Base-by-base conservation (phyloP, 306 rosid genomes). In the Lagenaria siceraria region DNA sequence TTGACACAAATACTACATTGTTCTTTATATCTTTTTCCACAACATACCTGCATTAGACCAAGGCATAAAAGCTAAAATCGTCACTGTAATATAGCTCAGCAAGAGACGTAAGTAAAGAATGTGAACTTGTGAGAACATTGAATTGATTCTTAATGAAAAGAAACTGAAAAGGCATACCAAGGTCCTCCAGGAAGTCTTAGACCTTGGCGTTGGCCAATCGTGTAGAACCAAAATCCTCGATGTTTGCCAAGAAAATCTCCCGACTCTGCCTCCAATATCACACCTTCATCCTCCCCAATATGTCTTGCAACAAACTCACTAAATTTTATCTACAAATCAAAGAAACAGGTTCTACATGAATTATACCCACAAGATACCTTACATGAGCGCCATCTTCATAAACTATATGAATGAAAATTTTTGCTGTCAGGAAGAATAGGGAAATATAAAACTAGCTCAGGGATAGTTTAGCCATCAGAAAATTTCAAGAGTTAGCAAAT, bases 141-240 rank as follows among this genome's bases (percentile, higher is more conserved):
- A 48, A 69, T 43, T 24, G 12, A 29, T 43, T 43, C 56, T 24
- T 10, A 40, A 68, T 5, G 56, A 69, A n/a, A 62, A 5, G 27
- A 38, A 38, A 49, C 38, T 64, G 33, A 82, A 65, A 70, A 77
- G 81, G 79, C 87, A 78, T 76, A 92, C 97, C 98, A 94, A 77
- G 98, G 97, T 80, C 98, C 98, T 75, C 97, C 96, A 35, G 96
- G 89, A 75, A 92, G 89, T 38, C 92, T 86, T 40, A 95, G 77
- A 77, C 98, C 98, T 82, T 95, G 97, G 70, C 98, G 96, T 84
- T 95, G 98, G 81, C 97, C 98, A 68, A 88, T 89, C 48, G 96
- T 95, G 83, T 95, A 89, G 87, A 95, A 95, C 98, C 98, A 92
- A 78, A 95, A 92, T 31, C 98, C 98, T 18, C 84, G 75, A 86